Conservation (phyloP, 495 filamentous ascomycete species). For the Hyaloscypha finlandica region DNA sequence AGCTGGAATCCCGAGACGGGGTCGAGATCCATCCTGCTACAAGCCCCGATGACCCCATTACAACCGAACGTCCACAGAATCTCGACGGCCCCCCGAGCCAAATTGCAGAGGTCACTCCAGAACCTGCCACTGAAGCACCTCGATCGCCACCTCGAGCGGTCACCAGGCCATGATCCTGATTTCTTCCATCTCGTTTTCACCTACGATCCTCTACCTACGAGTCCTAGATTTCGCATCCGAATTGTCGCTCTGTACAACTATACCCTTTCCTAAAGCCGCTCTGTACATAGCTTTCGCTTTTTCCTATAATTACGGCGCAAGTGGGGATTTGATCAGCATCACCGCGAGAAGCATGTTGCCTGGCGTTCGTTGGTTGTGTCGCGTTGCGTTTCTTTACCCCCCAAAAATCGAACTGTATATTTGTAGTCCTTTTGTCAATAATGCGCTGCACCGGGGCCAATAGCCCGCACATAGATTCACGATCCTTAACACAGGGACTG, state of each 20-base stretch:
- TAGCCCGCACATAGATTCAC: neutral
- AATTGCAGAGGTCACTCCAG: slow-evolving; percentile 35
- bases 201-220: neutral
- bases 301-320: neutral
- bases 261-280: neutral
- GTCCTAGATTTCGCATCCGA: neutral
- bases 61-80: slow-evolving; percentile 47
- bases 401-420: neutral
- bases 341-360: neutral
- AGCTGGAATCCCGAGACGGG: slow-evolving; percentile 56
- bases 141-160: neutral
- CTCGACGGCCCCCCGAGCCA: slow-evolving; percentile 60
- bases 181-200: neutral
- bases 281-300: neutral
- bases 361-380: neutral
- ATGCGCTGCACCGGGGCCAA: neutral
- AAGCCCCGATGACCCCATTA: slow-evolving; percentile 50
- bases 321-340: neutral
- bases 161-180: neutral
- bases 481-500: slow-evolving; percentile 3
- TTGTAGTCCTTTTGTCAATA: slow-evolving; percentile 5
- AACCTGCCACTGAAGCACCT: slow-evolving; percentile 4
- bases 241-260: neutral
- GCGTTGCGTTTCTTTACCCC: neutral
- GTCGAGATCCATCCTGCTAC: slow-evolving; percentile 30